Evolutionary conservation across 2,329 filamentous ascomycete species (phyloP).

Genomic region (Neophaeococcomyces mojaviensis): DNA sequence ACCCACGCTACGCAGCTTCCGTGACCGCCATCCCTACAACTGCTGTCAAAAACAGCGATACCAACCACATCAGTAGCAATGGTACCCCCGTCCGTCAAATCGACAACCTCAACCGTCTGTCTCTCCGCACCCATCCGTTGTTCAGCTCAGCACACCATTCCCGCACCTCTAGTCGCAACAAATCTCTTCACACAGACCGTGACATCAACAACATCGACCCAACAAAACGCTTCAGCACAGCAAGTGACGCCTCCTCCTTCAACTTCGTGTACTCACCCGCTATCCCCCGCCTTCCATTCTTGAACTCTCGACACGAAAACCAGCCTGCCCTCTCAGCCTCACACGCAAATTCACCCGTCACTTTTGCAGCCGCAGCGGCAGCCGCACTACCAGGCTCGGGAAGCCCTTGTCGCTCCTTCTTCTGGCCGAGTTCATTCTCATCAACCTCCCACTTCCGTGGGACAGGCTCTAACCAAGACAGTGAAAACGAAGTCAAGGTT

Average conservation of each 20-base stretch:
- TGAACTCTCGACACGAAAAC: neutral
- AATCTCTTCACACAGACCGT: neutral
- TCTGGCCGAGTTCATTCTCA: slow-evolving; percentile 5
- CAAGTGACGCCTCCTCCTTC: slow-evolving; percentile 1
- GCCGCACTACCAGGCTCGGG: slow-evolving; percentile 7
- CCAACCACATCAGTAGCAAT: neutral
- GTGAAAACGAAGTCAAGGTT: slow-evolving; percentile 1
- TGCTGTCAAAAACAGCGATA: neutral
- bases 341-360: slow-evolving; percentile 1
- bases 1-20: slow-evolving; percentile 5
- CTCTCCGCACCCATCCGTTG: neutral
- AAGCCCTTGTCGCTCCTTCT: slow-evolving; percentile 9
- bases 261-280: slow-evolving; percentile 5
- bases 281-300: slow-evolving; percentile 5
- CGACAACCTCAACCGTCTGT: slow-evolving; percentile 5
- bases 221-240: slow-evolving; percentile 3
- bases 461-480: neutral
- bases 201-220: neutral
- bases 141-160: neutral
- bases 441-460: neutral
- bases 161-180: neutral
- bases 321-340: neutral
- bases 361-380: slow-evolving; percentile 10
- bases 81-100: slow-evolving; percentile 1
- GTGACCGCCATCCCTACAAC: neutral